phyloP scores from a whole-genome alignment of 2,329 filamentous ascomycete genomes.

The Diaporthe batatas region DNA sequence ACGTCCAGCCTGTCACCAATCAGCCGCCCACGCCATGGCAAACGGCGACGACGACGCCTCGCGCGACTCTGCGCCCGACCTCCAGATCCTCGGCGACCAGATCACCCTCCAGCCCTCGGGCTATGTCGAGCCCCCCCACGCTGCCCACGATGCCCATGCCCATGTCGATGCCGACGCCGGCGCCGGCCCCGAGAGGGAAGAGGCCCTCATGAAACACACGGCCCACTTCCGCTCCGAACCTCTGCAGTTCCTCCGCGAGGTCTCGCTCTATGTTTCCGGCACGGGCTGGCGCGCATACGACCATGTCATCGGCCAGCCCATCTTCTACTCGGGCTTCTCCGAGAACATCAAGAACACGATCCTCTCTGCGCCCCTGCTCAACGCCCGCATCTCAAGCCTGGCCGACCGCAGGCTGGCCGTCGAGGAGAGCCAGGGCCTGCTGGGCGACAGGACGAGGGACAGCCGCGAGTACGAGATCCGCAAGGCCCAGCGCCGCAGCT shows the following conservation, averaged over 20 bases:
- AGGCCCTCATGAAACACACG: conserved; percentile 84
- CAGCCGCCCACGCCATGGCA: conserved; percentile 51
- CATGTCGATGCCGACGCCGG: not conserved
- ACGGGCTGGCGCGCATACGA: conserved; percentile 97
- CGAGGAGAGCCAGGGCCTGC: conserved; percentile 81
- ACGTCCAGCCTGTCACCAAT: not conserved
- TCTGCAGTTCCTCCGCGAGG: conserved; percentile 87
- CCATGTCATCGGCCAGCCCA: conserved; percentile 87
- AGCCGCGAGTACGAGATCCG: conserved; percentile 61
- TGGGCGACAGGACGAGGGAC: conserved; percentile 64
- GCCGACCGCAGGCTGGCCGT: conserved; percentile 80
- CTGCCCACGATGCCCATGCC: conserved; percentile 50
- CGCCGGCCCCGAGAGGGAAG: conserved; percentile 65
- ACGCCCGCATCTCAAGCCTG: conserved; percentile 79
- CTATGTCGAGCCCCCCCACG: conserved; percentile 66
- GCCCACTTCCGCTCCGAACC: conserved; percentile 84
- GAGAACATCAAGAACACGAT: conserved; percentile 89
- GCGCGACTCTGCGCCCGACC: conserved; percentile 75
- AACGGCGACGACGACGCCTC: conserved; percentile 53
- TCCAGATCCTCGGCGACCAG: conserved; percentile 81
- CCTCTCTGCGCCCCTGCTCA: conserved; percentile 80
- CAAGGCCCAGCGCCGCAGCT: conserved; percentile 67
- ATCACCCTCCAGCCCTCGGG: conserved; percentile 82
- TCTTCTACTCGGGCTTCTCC: conserved; percentile 93
- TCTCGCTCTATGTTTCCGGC: conserved; percentile 92